These are phyloP conservation scores for Ceriops tagal DNA, from an alignment of 345 rosid genomes.

Conservation along the genomic window DNA sequence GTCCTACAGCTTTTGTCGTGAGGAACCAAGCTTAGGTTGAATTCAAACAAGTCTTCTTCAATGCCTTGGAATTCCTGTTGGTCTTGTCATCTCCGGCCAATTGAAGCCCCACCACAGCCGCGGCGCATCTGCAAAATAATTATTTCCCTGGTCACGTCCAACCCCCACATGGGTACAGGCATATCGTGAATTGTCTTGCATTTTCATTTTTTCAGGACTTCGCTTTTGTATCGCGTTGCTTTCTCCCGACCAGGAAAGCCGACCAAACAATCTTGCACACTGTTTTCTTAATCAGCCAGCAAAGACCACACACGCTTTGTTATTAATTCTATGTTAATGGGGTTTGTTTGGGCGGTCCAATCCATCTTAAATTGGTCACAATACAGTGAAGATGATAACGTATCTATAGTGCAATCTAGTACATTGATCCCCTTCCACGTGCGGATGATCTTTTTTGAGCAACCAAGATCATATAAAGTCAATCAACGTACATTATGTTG, in stretches of 20 bases:
- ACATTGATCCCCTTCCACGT: conserved; percentile 3
- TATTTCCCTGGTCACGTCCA: background rate
- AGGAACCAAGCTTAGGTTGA: conserved; percentile 3
- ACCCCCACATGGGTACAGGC: conserved; percentile 11
- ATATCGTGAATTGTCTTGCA: conserved; percentile 17
- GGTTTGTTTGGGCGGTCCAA: too few species aligned
- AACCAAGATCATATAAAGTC: background rate
- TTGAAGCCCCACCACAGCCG: background rate
- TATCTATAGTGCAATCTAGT: background rate
- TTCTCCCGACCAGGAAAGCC: conserved; percentile 25
- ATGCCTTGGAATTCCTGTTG: conserved; percentile 5
- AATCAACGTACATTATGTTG: background rate
- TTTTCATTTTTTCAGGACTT: conserved; percentile 6
- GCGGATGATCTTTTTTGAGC: background rate
- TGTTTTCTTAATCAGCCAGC: conserved; percentile 10
- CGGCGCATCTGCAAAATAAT: conserved; percentile 9
- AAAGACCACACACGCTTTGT: too few species aligned
- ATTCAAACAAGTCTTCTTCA: conserved; percentile 5
- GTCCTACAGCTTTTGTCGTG: conserved; percentile 21
- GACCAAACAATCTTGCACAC: background rate
- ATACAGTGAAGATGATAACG: too few species aligned
- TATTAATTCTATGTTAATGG: too few species aligned
- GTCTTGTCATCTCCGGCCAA: background rate
- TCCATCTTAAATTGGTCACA: too few species aligned
- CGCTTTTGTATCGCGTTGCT: conserved; percentile 16